Conservation (phyloP, 805 yeast genomes). For the Saturnispora hagleri region DNA sequence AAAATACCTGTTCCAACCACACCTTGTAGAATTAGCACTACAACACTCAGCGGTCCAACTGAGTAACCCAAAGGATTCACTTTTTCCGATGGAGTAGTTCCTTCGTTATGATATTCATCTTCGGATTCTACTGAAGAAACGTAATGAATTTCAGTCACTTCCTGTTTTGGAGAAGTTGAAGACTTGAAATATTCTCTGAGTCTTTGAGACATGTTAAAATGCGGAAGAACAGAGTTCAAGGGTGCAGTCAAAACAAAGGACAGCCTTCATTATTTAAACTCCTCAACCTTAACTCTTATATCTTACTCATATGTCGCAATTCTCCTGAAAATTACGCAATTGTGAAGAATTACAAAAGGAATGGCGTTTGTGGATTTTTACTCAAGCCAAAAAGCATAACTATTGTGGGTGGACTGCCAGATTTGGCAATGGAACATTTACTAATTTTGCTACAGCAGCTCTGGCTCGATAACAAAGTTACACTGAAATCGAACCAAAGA, state of each 20-base stretch:
- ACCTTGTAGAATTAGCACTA: conserved; percentile 57
- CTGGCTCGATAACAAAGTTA: not conserved
- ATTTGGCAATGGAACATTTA: too few relatives aligned
- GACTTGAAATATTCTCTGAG: not conserved
- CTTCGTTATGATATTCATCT: conserved; percentile 20
- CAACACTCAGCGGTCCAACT: conserved; percentile 35
- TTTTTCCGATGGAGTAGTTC: conserved; percentile 30
- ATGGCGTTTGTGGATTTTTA: too few relatives aligned
- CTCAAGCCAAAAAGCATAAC: too few relatives aligned
- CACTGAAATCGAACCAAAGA: not conserved
- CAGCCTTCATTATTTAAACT: not conserved
- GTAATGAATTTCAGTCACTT: not conserved
- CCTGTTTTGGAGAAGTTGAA: not conserved
- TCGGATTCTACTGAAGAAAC: not conserved
- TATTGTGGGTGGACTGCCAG: too few relatives aligned
- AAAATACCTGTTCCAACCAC: conserved; percentile 73
- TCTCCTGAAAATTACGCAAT: too few relatives aligned
- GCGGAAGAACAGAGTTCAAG: not conserved
- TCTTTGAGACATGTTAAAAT: not conserved
- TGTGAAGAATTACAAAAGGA: too few relatives aligned
- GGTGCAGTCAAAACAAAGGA: not conserved
- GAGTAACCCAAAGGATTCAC: conserved; percentile 27
- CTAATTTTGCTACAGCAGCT: not conserved
- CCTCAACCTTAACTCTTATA: not conserved
- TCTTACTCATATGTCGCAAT: not conserved